Evolutionary conservation across 768 basidiomycete species (phyloP).

Genomic region (Galerina marginata): DNA sequence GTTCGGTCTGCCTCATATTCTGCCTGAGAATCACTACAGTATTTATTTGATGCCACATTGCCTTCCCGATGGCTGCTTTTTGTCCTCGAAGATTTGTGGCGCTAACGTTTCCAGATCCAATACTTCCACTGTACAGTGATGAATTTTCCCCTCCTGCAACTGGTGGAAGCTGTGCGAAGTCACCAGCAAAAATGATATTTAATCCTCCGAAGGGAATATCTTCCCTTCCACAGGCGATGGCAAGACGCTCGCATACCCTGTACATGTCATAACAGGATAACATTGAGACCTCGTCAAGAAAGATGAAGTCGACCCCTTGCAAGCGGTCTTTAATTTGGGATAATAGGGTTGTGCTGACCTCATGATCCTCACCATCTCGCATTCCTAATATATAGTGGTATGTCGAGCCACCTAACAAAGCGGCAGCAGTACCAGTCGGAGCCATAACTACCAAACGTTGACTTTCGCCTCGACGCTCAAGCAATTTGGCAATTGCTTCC

Average conservation of each 20-base stretch:
- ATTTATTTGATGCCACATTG: slow-evolving; percentile 39
- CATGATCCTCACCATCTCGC: too few species aligned
- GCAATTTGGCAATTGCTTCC: too few species aligned
- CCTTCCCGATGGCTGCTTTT: slow-evolving; percentile 28
- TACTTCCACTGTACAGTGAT: slow-evolving; percentile 14
- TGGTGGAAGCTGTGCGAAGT: slow-evolving; percentile 50
- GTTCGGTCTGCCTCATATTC: slow-evolving; percentile 36
- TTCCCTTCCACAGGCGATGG: slow-evolving; percentile 19
- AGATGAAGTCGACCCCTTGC: too few species aligned
- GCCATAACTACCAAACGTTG: too few species aligned
- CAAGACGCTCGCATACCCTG: slow-evolving; percentile 29
- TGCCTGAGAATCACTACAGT: slow-evolving; percentile 38
- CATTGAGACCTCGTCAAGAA: slow-evolving; percentile 51
- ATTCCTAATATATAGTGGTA: too few species aligned
- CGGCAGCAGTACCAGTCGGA: too few species aligned
- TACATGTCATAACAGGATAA: slow-evolving; percentile 31
- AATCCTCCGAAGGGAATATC: slow-evolving; percentile 38
- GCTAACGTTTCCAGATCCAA: background rate
- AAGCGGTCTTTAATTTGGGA: too few species aligned
- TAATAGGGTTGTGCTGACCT: too few species aligned
- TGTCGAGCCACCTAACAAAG: too few species aligned
- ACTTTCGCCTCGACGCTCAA: too few species aligned
- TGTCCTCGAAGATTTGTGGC: slow-evolving; percentile 12
- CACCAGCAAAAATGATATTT: slow-evolving; percentile 48
- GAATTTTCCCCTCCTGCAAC: slow-evolving; percentile 15